These are phyloP conservation scores for Cubamyces sp. DNA, from an alignment of 768 basidiomycete genomes.

Conservation along the genomic window DNA sequence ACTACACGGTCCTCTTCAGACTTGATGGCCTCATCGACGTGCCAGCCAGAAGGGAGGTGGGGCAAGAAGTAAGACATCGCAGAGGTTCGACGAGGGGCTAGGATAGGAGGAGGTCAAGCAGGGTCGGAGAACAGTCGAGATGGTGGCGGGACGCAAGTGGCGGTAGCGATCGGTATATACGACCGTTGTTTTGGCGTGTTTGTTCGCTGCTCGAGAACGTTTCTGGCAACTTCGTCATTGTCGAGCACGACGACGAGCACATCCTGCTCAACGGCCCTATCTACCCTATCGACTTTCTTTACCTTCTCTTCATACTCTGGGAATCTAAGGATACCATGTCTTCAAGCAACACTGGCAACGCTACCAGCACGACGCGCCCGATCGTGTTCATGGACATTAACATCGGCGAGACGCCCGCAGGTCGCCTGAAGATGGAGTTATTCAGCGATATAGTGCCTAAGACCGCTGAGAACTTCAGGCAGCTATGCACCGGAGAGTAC, in stretches of 20 bases:
- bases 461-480: constrained; percentile 98
- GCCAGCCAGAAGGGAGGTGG: constrained; percentile 92
- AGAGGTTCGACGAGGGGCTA: not conserved
- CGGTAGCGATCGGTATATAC: constrained; percentile 10
- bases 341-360: constrained; percentile 45
- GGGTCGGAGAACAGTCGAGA: not conserved
- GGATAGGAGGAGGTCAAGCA: not conserved
- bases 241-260: constrained; percentile 13
- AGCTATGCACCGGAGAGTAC: constrained; percentile 96
- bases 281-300: not conserved
- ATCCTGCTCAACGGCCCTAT: not conserved
- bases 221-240: constrained; percentile 18
- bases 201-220: constrained; percentile 6
- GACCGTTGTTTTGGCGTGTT: constrained; percentile 16
- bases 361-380: constrained; percentile 52
- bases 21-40: constrained; percentile 98
- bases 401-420: constrained; percentile 96
- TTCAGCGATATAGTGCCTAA: constrained; percentile 96
- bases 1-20: constrained; percentile 97
- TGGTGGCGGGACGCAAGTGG: not conserved
- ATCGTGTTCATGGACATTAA: constrained; percentile 97
- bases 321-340: constrained; percentile 38
- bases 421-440: constrained; percentile 95
- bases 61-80: constrained; percentile 91
- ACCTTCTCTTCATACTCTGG: not conserved